These are phyloP conservation scores for Paramarasmius palmivorus DNA, from an alignment of 1,284 basidiomycete species.

Conservation along the genomic window DNA sequence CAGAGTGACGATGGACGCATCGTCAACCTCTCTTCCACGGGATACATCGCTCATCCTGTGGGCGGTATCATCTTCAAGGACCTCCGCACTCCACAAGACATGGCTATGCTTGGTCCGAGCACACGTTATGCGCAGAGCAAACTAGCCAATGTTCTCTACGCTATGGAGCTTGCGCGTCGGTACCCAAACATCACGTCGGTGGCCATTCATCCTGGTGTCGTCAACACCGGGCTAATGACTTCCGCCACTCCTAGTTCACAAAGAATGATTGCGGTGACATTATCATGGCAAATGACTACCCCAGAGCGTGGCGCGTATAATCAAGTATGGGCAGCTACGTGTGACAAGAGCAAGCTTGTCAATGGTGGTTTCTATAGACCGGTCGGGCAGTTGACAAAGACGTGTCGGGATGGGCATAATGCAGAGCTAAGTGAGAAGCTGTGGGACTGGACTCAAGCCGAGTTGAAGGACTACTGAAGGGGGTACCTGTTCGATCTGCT, in stretches of 20 bases:
- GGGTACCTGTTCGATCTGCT: too few species aligned
- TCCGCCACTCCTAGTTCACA: neutral
- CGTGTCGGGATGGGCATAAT: neutral
- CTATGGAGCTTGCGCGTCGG: conserved; percentile 12
- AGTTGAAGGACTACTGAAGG: neutral
- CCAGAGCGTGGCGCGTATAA: neutral
- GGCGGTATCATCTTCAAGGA: conserved; percentile 3
- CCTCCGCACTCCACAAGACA: too few species aligned
- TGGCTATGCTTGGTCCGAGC: neutral
- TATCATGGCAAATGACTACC: neutral
- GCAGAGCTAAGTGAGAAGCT: neutral
- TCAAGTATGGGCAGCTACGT: neutral
- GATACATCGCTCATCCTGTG: neutral
- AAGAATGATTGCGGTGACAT: neutral
- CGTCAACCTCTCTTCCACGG: neutral
- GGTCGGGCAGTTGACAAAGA: neutral
- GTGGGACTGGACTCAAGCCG: neutral
- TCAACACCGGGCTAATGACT: neutral
- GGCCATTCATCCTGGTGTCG: conserved; percentile 12
- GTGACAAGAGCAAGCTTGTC: neutral
- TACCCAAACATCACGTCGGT: conserved; percentile 13
- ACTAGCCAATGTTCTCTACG: conserved; percentile 16
- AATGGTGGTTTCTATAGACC: neutral
- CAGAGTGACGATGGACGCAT: neutral
- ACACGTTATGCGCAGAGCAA: conserved; percentile 18